Conservation (phyloP, 805 yeast species). For the Saccharomycopsis javanensis region DNA sequence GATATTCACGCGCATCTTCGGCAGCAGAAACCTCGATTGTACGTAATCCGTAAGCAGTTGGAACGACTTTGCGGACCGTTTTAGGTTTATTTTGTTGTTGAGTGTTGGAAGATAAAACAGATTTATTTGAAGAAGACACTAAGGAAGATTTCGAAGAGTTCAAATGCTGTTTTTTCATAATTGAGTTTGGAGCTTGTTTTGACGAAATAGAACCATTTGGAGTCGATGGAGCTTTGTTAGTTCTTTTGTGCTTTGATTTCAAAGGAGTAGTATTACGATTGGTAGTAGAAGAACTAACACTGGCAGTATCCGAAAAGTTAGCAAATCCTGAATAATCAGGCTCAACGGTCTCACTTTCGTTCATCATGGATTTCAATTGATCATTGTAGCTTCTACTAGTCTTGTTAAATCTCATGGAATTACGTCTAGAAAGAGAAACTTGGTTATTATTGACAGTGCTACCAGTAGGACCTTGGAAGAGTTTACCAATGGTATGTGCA, state of each 20-base stretch:
- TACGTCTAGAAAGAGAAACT: not conserved
- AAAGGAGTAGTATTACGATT: not conserved
- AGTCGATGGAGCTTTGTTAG: not conserved
- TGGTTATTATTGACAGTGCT: conserved; percentile 1
- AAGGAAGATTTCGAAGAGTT: not conserved
- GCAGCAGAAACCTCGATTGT: conserved; percentile 18
- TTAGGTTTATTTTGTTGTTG: conserved; percentile 3
- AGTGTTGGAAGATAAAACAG: not conserved
- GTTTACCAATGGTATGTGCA: conserved; percentile 17
- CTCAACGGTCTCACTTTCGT: not conserved
- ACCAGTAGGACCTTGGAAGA: conserved; percentile 9
- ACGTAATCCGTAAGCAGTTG: conserved; percentile 17
- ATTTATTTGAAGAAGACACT: not conserved
- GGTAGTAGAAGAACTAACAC: not conserved
- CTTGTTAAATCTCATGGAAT: conserved; percentile 1
- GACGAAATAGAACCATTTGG: not conserved
- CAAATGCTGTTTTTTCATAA: not conserved
- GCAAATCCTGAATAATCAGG: conserved; percentile 1
- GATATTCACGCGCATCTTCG: not conserved
- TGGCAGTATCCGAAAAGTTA: not conserved
- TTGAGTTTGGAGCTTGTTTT: not conserved
- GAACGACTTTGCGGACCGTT: conserved; percentile 15
- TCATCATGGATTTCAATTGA: conserved; percentile 1
- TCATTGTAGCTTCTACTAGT: conserved; percentile 2
- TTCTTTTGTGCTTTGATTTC: not conserved